These are phyloP conservation scores for Millerago galiae DNA, from an alignment of 805 yeast species.

Conservation along the genomic window DNA sequence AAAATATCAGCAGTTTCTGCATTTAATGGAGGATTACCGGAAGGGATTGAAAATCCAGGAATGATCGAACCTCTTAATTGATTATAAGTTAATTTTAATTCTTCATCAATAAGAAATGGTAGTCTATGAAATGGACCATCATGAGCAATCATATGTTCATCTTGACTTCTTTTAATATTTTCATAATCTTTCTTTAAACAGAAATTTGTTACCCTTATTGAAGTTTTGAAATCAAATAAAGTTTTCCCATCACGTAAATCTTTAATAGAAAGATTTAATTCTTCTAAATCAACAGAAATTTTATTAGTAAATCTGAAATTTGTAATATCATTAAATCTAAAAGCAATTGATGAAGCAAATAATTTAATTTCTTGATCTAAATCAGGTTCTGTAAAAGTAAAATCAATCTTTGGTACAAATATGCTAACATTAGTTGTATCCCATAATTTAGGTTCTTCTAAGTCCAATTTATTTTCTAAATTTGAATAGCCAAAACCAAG, in stretches of 20 bases:
- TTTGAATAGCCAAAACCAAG: slow-evolving; percentile 64
- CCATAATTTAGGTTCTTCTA: slow-evolving; percentile 47
- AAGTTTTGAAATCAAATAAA: slow-evolving; percentile 44
- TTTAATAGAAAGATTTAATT: background rate
- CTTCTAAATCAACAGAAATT: slow-evolving; percentile 43
- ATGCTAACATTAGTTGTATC: slow-evolving; percentile 68
- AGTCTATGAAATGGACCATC: slow-evolving; percentile 83
- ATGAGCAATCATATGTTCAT: slow-evolving; percentile 55
- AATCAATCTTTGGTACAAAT: slow-evolving; percentile 39
- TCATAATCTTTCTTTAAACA: slow-evolving; percentile 42
- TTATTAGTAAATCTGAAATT: slow-evolving; percentile 57
- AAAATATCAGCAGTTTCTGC: slow-evolving; percentile 37
- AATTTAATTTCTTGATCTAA: slow-evolving; percentile 21
- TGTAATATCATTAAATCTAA: slow-evolving; percentile 63
- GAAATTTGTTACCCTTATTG: slow-evolving; percentile 55
- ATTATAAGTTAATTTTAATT: slow-evolving; percentile 43
- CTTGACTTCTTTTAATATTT: slow-evolving; percentile 47
- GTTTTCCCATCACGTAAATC: slow-evolving; percentile 10
- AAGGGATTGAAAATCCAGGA: slow-evolving; percentile 60
- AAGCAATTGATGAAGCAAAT: slow-evolving; percentile 21
- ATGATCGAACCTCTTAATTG: slow-evolving; percentile 44
- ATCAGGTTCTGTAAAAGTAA: slow-evolving; percentile 34
- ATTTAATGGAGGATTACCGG: slow-evolving; percentile 53
- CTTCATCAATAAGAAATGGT: slow-evolving; percentile 59
- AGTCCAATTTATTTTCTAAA: slow-evolving; percentile 64